Base-by-base conservation (phyloP, 208 protist species). In the Trypanosoma scelopori region DNA sequence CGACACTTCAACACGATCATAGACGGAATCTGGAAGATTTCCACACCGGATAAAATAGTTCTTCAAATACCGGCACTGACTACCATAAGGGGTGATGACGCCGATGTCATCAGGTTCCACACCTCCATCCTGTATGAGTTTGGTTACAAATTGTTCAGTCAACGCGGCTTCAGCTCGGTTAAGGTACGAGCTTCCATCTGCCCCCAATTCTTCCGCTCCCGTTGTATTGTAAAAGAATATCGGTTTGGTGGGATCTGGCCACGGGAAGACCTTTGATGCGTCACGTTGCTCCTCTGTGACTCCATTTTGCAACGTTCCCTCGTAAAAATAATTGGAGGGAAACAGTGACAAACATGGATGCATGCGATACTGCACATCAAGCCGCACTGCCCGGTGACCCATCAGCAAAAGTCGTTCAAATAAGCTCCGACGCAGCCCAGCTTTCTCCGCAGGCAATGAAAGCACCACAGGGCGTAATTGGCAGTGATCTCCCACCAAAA, bases 291-390 rank as follows among this genome's bases (percentile, higher is more conserved):
- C 64, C 9, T 70, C 68, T 0, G 91, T 94, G 0, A 99, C 81
- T 49, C 98, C 98, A 73, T 99, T 98, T 57, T 98, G 94, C 9
- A 99, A 80, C 4, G 78, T 86, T 49, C 98, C 98, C 65, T 99
- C 98, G 71, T 99, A 99, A 80, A 99, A 99, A 0, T 84, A 94
- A 63, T 95, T 90, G 2, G 96, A 98, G 0, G 97, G 92, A 59
- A 99, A 99, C 55, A 94, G 82, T 39, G 87, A 89, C n/a, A 99
- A 60, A 28, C 55, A 72, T 22, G 98, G 98, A 72, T 99, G 98
- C 98, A 99, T 99, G 50, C 98, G 88, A 77, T 99, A 99, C 76
- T 99, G 98, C 6, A 98, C 91, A 55, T 98, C 80, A 20, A 99
- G 81, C 35, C 97, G 82, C 27, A 97, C 69, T 15, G 98, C 97